phyloP scores from a whole-genome alignment of 768 basidiomycete species.

The Agaricus blazei region DNA sequence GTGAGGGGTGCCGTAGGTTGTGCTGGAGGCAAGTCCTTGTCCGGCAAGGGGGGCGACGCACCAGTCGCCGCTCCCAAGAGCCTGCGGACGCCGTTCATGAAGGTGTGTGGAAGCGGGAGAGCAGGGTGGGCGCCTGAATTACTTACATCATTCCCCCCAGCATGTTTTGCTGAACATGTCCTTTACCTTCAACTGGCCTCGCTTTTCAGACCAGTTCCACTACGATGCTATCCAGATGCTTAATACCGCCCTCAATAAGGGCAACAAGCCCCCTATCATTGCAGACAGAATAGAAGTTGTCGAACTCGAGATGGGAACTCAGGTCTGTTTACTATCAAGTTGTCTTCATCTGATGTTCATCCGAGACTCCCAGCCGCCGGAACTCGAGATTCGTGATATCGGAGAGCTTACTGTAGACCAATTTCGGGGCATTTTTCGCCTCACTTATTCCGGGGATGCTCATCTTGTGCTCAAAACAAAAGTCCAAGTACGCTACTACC shows the following conservation, averaged over 20 bases:
- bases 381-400: conserved; percentile 95
- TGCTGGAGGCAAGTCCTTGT: conserved; percentile 18
- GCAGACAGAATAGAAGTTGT: conserved; percentile 97
- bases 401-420: conserved; percentile 94
- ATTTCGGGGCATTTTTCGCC: conserved; percentile 93
- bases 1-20: conserved; percentile 14
- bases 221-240: conserved; percentile 96
- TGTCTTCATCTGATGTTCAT: conserved; percentile 1
- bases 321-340: conserved; percentile 42
- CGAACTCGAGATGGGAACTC: conserved; percentile 98
- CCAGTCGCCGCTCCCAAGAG: conserved; percentile 41
- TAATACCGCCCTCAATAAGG: conserved; percentile 94
- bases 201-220: conserved; percentile 96
- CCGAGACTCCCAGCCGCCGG: conserved; percentile 67
- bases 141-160: conserved; percentile 1
- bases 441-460: conserved; percentile 94
- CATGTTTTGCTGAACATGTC: conserved; percentile 46
- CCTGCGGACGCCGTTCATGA: conserved; percentile 72
- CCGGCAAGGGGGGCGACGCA: conserved; percentile 25
- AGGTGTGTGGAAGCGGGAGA: conserved; percentile 13
- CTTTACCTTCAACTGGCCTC: conserved; percentile 94
- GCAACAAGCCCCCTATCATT: conserved; percentile 95
- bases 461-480: conserved; percentile 85
- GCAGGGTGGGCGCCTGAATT: conserved; percentile 13
- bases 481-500: conserved; percentile 64